Conservation (phyloP, 306 rosid species). For the Vicia faba region DNA sequence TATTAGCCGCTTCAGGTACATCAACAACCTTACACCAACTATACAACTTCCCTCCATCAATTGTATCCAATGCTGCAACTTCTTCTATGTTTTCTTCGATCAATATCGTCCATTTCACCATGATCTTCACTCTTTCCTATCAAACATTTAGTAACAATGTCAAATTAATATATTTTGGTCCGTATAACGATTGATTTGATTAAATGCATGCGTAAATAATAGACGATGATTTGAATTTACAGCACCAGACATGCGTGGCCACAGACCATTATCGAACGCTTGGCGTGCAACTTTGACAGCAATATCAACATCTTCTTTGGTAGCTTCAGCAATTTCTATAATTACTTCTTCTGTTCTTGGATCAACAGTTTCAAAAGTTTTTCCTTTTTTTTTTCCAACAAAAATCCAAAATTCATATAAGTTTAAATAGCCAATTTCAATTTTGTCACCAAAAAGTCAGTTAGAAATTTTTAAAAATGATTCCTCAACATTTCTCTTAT, state of each 20-base stretch:
- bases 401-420: neutral
- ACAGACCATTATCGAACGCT: slow-evolving; percentile 86
- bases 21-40: slow-evolving; percentile 52
- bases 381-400: slow-evolving; percentile 53
- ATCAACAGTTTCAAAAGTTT: slow-evolving; percentile 76
- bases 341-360: slow-evolving; percentile 87
- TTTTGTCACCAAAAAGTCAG: neutral
- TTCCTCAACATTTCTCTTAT: no score
- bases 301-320: slow-evolving; percentile 70
- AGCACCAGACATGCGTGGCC: slow-evolving; percentile 85
- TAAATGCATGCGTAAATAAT: neutral
- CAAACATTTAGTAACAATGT: slow-evolving; percentile 17
- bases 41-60: slow-evolving; percentile 74
- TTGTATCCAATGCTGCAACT: slow-evolving; percentile 66
- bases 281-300: slow-evolving; percentile 85
- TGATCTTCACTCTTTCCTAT: slow-evolving; percentile 71
- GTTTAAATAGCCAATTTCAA: neutral
- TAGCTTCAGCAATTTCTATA: slow-evolving; percentile 67
- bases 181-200: no score
- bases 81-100: slow-evolving; percentile 67
- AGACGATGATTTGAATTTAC: slow-evolving; percentile 46
- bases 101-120: slow-evolving; percentile 71
- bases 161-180: neutral
- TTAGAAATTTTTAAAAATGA: no score
- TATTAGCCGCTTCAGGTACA: slow-evolving; percentile 51